Percentiles rank a stretch among this genome's conserved stretches.
These are phyloP conservation scores for Epichloe amarillans DNA, from an alignment of 2,329 filamentous ascomycete species.

Conservation along the genomic window DNA sequence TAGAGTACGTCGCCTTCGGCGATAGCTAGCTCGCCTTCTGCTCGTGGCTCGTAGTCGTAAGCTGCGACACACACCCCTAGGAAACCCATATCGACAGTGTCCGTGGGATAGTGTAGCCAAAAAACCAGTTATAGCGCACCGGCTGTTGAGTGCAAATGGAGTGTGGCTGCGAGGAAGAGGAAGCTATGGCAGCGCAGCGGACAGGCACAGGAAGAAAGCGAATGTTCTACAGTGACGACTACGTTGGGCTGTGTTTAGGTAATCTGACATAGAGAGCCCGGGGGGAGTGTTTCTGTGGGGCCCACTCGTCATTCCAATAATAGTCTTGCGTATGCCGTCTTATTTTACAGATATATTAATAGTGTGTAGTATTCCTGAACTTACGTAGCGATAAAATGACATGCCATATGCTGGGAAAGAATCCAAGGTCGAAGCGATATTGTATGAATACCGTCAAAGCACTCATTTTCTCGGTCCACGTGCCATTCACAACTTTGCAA, in stretches of 20 bases:
- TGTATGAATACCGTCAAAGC: no score
- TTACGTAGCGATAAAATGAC: no score
- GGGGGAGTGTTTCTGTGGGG: neutral
- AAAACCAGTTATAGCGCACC: neutral
- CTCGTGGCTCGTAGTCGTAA: constrained; percentile 86
- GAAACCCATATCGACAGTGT: constrained; percentile 59
- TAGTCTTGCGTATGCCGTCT: no score
- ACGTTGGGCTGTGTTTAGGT: constrained; percentile 5
- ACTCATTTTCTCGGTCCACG: no score
- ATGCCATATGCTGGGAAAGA: no score
- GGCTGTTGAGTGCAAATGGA: neutral
- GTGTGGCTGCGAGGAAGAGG: neutral
- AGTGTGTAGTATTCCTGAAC: no score
- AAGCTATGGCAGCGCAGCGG: neutral
- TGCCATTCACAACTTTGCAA: no score
- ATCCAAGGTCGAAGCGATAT: no score
- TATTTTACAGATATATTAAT: no score
- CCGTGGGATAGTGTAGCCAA: neutral
- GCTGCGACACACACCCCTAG: constrained; percentile 79
- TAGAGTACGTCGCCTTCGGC: constrained; percentile 80
- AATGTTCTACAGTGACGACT: constrained; percentile 2
- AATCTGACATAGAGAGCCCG: neutral
- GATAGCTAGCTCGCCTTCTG: constrained; percentile 73
- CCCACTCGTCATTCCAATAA: neutral
- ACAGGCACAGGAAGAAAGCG: neutral